Evolutionary conservation across 164 flowering plant genomes (phyloP).

Genomic region (Chloranthus sessilifolius): DNA sequence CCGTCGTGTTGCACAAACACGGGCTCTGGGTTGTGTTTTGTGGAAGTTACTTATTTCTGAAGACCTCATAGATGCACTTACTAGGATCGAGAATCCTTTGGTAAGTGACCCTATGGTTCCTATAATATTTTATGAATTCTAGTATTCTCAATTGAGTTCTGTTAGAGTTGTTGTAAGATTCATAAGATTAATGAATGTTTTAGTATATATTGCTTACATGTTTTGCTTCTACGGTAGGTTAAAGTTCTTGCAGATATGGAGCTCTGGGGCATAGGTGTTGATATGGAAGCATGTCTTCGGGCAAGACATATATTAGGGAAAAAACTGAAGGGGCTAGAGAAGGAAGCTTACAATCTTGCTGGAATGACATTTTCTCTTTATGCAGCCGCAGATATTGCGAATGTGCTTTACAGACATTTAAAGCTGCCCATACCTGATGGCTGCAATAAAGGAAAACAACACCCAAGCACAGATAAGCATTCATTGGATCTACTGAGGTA

Average conservation of each 20-base stretch:
- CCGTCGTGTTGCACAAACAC: slow-evolving; percentile 78
- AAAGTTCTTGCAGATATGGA: slow-evolving; percentile 96
- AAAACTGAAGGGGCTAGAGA: slow-evolving; percentile 73
- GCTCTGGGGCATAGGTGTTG: slow-evolving; percentile 87
- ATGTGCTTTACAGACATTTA: slow-evolving; percentile 72
- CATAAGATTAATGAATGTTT: background rate
- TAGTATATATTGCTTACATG: background rate
- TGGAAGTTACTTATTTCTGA: slow-evolving; percentile 87
- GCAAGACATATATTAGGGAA: slow-evolving; percentile 60
- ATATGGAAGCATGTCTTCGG: slow-evolving; percentile 83
- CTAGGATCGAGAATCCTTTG: slow-evolving; percentile 65
- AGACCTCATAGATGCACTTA: slow-evolving; percentile 57
- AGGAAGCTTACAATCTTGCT: slow-evolving; percentile 77
- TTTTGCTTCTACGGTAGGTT: slow-evolving; percentile 44
- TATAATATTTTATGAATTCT: slow-evolving; percentile 8
- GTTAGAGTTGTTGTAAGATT: background rate
- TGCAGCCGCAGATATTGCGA: slow-evolving; percentile 82
- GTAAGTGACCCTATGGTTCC: slow-evolving; percentile 28
- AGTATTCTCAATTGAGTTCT: background rate
- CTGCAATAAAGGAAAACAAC: slow-evolving; percentile 64
- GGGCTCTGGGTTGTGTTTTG: slow-evolving; percentile 65
- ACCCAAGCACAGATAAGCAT: slow-evolving; percentile 94
- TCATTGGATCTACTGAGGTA: slow-evolving; percentile 87
- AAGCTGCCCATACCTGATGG: slow-evolving; percentile 86
- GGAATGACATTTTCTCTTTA: slow-evolving; percentile 80